phyloP scores from a whole-genome alignment of 305 asterid species.

The Caryopteris hybrid region DNA sequence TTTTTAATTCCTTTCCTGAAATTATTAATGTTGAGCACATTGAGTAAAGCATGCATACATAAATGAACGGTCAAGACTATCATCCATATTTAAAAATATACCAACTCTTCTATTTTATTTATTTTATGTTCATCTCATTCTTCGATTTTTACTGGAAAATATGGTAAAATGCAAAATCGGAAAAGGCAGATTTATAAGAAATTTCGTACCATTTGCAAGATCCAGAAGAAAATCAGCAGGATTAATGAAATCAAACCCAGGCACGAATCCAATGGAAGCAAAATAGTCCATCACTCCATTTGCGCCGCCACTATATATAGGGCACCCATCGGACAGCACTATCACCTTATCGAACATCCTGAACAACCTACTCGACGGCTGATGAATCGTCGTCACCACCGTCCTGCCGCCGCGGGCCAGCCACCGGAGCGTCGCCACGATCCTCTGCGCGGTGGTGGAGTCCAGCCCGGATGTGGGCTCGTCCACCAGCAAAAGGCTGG shows the following conservation, averaged over 20 bases:
- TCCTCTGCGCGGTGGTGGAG: slow-evolving; percentile 74
- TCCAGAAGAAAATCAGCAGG: slow-evolving; percentile 67
- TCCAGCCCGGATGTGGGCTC: slow-evolving; percentile 91
- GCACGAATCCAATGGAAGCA: slow-evolving; percentile 52
- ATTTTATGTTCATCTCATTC: too few species aligned
- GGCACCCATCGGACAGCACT: slow-evolving; percentile 62
- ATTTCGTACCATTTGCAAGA: slow-evolving; percentile 61
- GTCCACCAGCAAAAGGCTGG: slow-evolving; percentile 66
- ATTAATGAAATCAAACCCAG: slow-evolving; percentile 42
- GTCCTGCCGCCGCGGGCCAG: slow-evolving; percentile 67
- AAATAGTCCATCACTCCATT: slow-evolving; percentile 55
- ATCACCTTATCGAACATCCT: slow-evolving; percentile 70
- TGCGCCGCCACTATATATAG: slow-evolving; percentile 54
- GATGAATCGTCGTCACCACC: slow-evolving; percentile 70
- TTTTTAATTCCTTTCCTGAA: too few species aligned
- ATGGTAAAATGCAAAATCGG: too few species aligned
- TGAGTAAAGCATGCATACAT: too few species aligned
- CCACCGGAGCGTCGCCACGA: slow-evolving; percentile 46
- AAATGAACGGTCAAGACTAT: too few species aligned
- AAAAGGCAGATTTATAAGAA: not conserved
- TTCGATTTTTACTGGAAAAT: too few species aligned
- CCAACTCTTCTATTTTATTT: too few species aligned
- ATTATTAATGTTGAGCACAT: too few species aligned
- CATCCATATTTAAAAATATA: too few species aligned
- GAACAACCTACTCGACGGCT: slow-evolving; percentile 76